Conservation (phyloP, 2,329 filamentous ascomycete species). For the Diaporthe citriasiana region DNA sequence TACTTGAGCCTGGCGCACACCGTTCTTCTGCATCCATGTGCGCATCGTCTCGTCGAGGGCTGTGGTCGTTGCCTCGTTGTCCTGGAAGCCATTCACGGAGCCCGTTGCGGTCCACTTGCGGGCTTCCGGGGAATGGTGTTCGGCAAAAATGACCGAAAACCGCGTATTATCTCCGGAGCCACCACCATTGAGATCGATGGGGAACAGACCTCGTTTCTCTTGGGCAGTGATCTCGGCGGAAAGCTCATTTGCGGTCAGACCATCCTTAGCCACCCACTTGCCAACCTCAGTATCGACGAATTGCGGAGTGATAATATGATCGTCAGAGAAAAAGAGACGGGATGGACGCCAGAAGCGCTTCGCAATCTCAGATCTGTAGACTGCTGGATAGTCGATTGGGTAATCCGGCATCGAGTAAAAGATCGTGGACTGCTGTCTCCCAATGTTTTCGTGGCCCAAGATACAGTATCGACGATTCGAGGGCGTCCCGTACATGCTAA, state of each 20-base stretch:
- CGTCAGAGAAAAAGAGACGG: not conserved
- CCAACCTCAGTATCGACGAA: not conserved
- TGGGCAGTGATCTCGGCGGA: not conserved
- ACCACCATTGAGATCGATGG: not conserved
- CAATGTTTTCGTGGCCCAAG: not conserved
- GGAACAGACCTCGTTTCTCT: not conserved
- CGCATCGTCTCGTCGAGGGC: not conserved
- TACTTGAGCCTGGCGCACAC: not conserved
- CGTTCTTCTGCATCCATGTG: not conserved
- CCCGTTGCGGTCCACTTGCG: not conserved
- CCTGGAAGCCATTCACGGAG: not conserved
- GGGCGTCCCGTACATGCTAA: conserved; percentile 5
- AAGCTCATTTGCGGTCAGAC: not conserved
- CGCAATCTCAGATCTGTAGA: not conserved
- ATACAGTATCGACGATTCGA: not conserved
- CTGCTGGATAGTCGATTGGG: not conserved
- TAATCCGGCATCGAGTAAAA: not conserved
- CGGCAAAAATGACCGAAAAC: not conserved
- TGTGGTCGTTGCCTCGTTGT: not conserved
- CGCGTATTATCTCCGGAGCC: not conserved
- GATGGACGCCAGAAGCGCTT: not conserved
- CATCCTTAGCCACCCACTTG: not conserved
- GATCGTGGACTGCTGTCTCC: not conserved
- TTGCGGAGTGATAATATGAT: not conserved
- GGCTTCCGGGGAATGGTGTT: not conserved